Evolutionary conservation across 2,329 filamentous ascomycete genomes (phyloP), one percentile per base, ranked within the genome.

Genomic region (Apiospora saccharicola): DNA sequence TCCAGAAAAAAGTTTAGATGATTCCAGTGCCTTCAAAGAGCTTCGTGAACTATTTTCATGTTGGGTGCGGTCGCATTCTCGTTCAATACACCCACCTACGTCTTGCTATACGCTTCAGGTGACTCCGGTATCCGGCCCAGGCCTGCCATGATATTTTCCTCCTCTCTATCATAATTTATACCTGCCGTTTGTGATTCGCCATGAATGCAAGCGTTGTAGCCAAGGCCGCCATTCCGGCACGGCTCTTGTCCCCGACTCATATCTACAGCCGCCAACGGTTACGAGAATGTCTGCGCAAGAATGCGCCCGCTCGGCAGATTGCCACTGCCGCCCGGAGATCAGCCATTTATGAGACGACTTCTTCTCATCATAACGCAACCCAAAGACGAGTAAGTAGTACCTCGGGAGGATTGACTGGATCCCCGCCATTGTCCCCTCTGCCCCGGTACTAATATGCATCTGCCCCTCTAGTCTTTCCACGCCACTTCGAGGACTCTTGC

Each of bases 391-490:
- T 71, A 71, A 68, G 51, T 67, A 61, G 72, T 70, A 70, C 72
- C 69, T n/a, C 43, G 44, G 47, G n/a, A 16, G 68, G 69, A 46
- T 19, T 22, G 13, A 19, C 57, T 51, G 41, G 67, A 51, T 41
- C 53, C 71, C 37, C 71, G 49, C 49, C 57, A 53, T 53, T 68
- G 70, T 44, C 46, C 61, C 47, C 16, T 34, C 34, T 57, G 53
- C 53, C 34, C 53, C 53, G 26, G 26, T 34, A 64, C 57, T 64
- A 41, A 64, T 12, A 64, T 64, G 57, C 22, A n/a, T 64, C 1
- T n/a, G 57, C 22, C 6, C 4, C 19, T 19, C 30, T 72, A 90
- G 83, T 77, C 85, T 44, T 93, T 92, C 81, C 91, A 92, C 80
- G 89, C 90, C 34, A 92, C 91, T 64, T 79, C 82, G 64, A 83